Evolutionary conservation across 2,329 filamentous ascomycete genomes (phyloP).

Genomic region (Pseudogymnoascus sp.): DNA sequence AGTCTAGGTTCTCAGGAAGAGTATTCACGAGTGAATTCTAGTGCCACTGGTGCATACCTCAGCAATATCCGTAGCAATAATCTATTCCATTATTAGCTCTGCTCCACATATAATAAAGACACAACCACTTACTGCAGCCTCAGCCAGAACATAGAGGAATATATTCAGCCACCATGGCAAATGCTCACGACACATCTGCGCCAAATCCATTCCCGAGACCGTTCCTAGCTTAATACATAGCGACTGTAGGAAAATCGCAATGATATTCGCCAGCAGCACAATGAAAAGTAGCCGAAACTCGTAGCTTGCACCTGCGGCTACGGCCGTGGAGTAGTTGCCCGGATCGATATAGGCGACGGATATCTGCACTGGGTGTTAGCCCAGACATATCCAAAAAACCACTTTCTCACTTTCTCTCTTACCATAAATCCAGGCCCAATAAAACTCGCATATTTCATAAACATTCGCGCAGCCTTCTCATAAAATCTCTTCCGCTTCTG

Average conservation of each 20-base stretch:
- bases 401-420: constrained; percentile 13
- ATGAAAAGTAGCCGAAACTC: constrained; percentile 48
- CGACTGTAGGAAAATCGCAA: constrained; percentile 50
- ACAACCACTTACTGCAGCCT: constrained; percentile 31
- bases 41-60: constrained; percentile 28
- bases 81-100: constrained; percentile 18
- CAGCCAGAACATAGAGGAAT: constrained; percentile 43
- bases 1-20: background rate
- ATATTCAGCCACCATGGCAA: constrained; percentile 45
- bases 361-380: constrained; percentile 19
- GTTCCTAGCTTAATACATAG: constrained; percentile 44
- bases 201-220: constrained; percentile 43
- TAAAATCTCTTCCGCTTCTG: constrained; percentile 8
- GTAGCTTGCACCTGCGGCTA: constrained; percentile 47
- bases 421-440: constrained; percentile 46
- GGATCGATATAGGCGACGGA: constrained; percentile 34
- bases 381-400: constrained; percentile 24
- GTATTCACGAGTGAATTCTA: background rate
- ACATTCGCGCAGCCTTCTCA: constrained; percentile 15
- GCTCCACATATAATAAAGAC: background rate
- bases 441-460: constrained; percentile 41
- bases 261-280: constrained; percentile 49
- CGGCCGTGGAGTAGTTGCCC: constrained; percentile 51
- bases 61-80: constrained; percentile 47
- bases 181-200: constrained; percentile 43